Evolutionary conservation across 306 rosid species (phyloP), one percentile per base, ranked within the genome.

Genomic region (Aeschynomene evenia): DNA sequence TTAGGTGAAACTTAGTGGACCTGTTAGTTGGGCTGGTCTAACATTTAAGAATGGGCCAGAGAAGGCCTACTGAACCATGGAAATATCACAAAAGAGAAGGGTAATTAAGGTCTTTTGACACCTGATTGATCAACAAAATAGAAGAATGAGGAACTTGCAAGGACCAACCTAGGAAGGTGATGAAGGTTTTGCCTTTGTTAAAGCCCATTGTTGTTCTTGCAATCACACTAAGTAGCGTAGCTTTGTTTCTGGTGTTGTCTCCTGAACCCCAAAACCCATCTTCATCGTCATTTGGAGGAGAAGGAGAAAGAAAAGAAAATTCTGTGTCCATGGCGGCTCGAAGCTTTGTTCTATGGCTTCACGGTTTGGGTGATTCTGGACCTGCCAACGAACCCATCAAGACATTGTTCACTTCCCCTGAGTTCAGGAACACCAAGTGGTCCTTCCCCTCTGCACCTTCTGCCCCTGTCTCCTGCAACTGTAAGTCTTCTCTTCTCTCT

Each of bases 331-430:
- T 46, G 43, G 48, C 74, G 96, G 81, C 89, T 75, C 86, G 94
- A 40, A 88, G 89, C 84, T 90, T 93, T 70, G 34, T 90, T 71
- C 80, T 90, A 13, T 93, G 96, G 97, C 91, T 93, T 59, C 98
- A 93, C 63, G 97, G 94, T 40, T 48, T 85, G 24, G 97, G 97
- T 15, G 97, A 93, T 73, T 93, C 97, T 1, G 98, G 97, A 68
- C 94, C 97, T 5, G 89, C 97, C 62, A 93, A 93, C 71, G 92
- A 93, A 78, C 94, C 97, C 75, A 88, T 93, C 72, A 90, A 77
- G 77, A 73, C 78, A 29, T 66, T 88, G 21, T 94, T 94, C 95
- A 81, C 90, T 66, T 90, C 98, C 39, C 84, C 94, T 20, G 55
- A 79, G 76, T 90, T 94, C 63, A 62, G 55, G 54, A 75, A 59